Evolutionary conservation across 192 early-diverging fungal genomes (phyloP), one percentile per base, ranked within the genome.

Genomic region (Funneliformis mosseae): DNA sequence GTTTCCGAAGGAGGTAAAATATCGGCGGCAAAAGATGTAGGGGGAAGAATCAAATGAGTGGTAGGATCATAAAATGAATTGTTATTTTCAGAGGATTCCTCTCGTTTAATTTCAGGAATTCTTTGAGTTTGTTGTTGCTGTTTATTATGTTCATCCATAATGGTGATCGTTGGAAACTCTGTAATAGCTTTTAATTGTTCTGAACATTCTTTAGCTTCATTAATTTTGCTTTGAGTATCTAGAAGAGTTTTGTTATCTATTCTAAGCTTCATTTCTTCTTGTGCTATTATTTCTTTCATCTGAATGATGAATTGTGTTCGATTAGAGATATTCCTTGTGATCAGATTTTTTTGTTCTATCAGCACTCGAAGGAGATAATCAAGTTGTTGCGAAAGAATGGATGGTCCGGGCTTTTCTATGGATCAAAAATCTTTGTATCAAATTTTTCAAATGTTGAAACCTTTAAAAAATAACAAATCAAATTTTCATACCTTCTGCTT

Each of bases 141-240:
- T 42, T 70, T 70, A 39, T 38, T 42, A 43, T 70, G 28, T 25
- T n/a, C 39, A 42, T 70, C 38, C 18, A n/a, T 18, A n/a, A 42
- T 70, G 8, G 68, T 21, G 9, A 39, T n/a, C 21, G 28, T 41
- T 41, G 21, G 28, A 70, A 42, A 70, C 21, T n/a, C 38, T 2
- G 38, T 70, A 11, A 70, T 70, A n/a, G 68, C 43, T 74, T 38
- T 74, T 74, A 74, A 59, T 38, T 59, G 73, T 74, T 74, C 73
- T 28, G 27, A 25, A 16, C 42, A 74, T 74, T 74, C 73, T 28
- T 74, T 74, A 16, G 50, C 8, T 74, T 74, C 46, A 27, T 74
- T 41, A 25, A 74, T 74, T 59, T 74, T 74, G 46, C 27, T 25
- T 74, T 55, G 73, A 48, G 27, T 59, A 59, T 74, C 50, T 28